Conservation (phyloP, 148 eudicot genomes). For the Rhododendron kiyosumense region DNA sequence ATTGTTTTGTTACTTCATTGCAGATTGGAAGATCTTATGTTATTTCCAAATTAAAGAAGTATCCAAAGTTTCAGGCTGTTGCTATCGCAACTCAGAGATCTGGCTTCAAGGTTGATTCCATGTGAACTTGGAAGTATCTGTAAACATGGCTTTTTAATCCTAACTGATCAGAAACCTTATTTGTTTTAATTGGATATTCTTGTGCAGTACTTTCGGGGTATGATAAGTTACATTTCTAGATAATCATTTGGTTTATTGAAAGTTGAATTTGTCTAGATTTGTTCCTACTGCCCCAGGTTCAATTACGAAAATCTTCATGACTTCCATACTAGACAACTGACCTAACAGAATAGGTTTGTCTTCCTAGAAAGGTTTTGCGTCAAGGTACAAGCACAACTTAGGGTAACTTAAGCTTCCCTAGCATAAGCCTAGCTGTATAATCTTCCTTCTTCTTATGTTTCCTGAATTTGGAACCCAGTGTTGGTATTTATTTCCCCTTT, state of each 20-base stretch:
- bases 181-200: not conserved
- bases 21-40: constrained; percentile 93
- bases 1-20: constrained; percentile 4
- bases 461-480: not conserved
- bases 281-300: not conserved
- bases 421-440: not conserved
- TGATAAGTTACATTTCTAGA: not conserved
- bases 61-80: constrained; percentile 87
- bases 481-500: not conserved
- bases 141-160: not conserved
- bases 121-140: not conserved
- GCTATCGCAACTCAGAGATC: constrained; percentile 87
- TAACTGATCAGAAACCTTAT: not conserved
- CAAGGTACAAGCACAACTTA: not conserved
- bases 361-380: not conserved
- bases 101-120: constrained; percentile 73
- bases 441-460: not conserved
- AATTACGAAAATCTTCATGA: not conserved
- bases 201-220: too few species aligned
- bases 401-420: not conserved
- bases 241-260: not conserved
- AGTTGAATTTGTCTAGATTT: not conserved
- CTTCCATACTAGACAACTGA: not conserved
- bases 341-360: not conserved
- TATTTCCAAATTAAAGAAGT: constrained; percentile 70